Base-by-base conservation (phyloP, 2,329 filamentous ascomycete genomes). In the Botryotinia globosa region DNA sequence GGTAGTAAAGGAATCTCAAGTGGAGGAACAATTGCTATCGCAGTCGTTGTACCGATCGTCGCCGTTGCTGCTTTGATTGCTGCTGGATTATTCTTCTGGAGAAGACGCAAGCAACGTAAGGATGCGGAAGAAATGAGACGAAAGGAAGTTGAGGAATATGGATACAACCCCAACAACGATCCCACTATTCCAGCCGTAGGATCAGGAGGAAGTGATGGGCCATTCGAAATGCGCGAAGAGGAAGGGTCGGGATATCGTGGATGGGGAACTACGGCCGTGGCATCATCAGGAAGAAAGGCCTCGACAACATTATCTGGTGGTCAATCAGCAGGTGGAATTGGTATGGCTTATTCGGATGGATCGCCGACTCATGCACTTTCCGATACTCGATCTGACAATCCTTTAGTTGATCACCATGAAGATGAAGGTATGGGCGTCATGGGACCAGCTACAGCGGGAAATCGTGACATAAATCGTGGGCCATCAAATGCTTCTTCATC, bases 121-220 rank as follows among this genome's bases (percentile, higher is more conserved):
- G 89, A 90, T 75, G 92, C 91, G 22, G 94, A 96, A 80, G 96
- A 98, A 81, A 90, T 94, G 78, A 89, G 96, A 68, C 89, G 94
- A 75, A 98, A 98, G 84, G 96, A 99, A 83, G 94, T 98, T 18
- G 95, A 98, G 81, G 96, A 98, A 80, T 98, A 98, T 81, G 91
- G 92, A 45, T 98, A 94, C 85, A 98, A 98, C 82, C 96, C 96
- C n/a, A 98, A 98, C 83, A 91, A 94, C 74, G 94, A 98, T 80
- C 94, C 94, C 0, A 94, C 92, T 0, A 85, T 97, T 20, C 89
- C 89, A 12, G 85, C 86, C 16, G 85, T 88, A 39, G 85, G 75
- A 9, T 74, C 72, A 8, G 75, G 75, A 10, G 84, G 84, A 18
- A 82, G 79, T 9, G 88, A 87, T 71, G 87, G 87, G 70, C 84